Conservation (phyloP, 176 grass and related monocot species). For the Areca catechu region DNA sequence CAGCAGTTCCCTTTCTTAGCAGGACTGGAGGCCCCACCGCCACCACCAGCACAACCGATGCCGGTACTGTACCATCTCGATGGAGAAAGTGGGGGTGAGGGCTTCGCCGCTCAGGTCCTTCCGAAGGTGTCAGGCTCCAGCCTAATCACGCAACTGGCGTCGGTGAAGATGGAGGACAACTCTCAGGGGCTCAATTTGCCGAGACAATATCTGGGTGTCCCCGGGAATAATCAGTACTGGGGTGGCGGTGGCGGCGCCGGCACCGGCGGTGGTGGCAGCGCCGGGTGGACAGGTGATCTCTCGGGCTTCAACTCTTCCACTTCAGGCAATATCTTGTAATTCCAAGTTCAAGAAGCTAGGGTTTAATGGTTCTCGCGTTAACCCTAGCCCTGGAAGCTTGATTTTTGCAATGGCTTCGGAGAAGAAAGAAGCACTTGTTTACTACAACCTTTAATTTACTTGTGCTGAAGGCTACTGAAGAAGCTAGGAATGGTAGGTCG, state of each 20-base stretch:
- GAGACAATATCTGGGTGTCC: slow-evolving; percentile 45
- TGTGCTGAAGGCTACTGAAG: not conserved
- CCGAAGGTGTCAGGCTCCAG: slow-evolving; percentile 43
- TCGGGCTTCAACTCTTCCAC: slow-evolving; percentile 69
- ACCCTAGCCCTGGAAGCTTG: slow-evolving; percentile 44
- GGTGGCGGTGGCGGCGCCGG: slow-evolving; percentile 15
- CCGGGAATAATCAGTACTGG: slow-evolving; percentile 65
- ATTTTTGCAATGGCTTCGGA: slow-evolving; percentile 53
- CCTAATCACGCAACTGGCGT: slow-evolving; percentile 57
- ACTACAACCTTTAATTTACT: slow-evolving; percentile 3
- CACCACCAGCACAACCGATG: slow-evolving; percentile 17
- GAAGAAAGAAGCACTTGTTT: not conserved
- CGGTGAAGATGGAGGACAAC: slow-evolving; percentile 80
- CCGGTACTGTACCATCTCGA: slow-evolving; percentile 52
- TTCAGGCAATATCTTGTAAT: slow-evolving; percentile 59
- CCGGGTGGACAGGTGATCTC: slow-evolving; percentile 26
- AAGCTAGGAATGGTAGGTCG: slow-evolving; percentile 27
- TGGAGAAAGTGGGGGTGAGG: slow-evolving; percentile 22
- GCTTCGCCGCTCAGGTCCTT: slow-evolving; percentile 32
- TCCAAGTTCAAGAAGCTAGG: too few species aligned
- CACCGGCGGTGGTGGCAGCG: not conserved
- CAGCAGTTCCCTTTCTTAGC: slow-evolving; percentile 63
- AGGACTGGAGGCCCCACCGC: slow-evolving; percentile 27
- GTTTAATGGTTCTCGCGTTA: slow-evolving; percentile 31
- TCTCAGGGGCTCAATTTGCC: slow-evolving; percentile 25